phyloP scores from a whole-genome alignment of 306 rosid species.

The Pyrus pyrifolia region DNA sequence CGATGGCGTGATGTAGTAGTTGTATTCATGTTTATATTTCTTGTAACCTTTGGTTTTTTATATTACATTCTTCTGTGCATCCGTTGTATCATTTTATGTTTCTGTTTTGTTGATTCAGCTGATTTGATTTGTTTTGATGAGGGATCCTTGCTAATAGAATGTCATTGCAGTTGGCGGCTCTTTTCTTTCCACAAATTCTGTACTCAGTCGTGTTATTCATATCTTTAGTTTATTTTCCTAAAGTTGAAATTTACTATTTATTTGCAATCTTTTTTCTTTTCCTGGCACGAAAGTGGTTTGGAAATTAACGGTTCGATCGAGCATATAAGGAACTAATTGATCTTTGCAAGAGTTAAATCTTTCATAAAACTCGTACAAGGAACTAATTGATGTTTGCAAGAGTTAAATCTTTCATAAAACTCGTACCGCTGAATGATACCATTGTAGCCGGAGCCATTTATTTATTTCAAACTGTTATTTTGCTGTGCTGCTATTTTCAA shows the following conservation, averaged over 20 bases:
- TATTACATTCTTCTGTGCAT: neutral
- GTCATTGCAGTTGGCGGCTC: neutral
- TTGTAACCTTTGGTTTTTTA: neutral
- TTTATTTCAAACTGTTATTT: too few species aligned
- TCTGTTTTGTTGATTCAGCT: neutral
- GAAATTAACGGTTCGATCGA: too few species aligned
- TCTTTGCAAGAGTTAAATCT: neutral
- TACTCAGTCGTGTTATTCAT: neutral
- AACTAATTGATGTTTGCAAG: neutral
- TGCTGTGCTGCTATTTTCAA: too few species aligned
- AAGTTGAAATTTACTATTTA: too few species aligned
- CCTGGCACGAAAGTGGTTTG: too few species aligned
- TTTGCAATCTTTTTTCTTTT: neutral
- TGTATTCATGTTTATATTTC: neutral
- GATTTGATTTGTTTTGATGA: neutral
- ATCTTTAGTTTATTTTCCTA: too few species aligned
- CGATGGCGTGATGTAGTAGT: neutral
- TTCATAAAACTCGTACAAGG: too few species aligned
- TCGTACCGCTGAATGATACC: too few species aligned
- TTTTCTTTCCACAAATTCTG: neutral
- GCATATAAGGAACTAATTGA: too few species aligned
- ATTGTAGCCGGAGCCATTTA: too few species aligned
- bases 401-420: too few species aligned
- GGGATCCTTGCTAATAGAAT: neutral
- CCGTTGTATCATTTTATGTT: neutral